Evolutionary conservation across 495 filamentous ascomycete species (phyloP).

Genomic region (Penicillium canariense): DNA sequence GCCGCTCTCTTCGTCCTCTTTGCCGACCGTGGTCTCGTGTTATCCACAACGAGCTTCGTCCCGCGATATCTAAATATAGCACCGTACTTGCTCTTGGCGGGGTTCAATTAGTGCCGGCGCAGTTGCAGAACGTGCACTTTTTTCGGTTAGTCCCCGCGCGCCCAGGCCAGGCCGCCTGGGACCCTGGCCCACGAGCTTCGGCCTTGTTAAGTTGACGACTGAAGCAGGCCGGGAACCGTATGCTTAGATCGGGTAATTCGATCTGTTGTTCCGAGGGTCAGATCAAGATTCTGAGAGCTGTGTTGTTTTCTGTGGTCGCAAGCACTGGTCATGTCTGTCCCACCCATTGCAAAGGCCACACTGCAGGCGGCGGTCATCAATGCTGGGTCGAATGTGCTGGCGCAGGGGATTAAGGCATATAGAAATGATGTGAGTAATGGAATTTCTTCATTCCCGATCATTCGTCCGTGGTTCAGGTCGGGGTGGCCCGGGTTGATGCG

Average conservation of each 20-base stretch:
- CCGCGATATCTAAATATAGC: not conserved
- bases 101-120: not conserved
- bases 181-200: not conserved
- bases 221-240: not conserved
- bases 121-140: not conserved
- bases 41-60: not conserved
- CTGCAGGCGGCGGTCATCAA: constrained; percentile 66
- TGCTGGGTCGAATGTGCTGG: constrained; percentile 71
- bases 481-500: too few species aligned
- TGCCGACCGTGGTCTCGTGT: not conserved
- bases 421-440: constrained; percentile 48
- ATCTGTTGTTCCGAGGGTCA: not conserved
- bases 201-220: not conserved
- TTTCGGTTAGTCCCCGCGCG: not conserved
- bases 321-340: constrained; percentile 20
- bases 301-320: not conserved
- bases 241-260: not conserved
- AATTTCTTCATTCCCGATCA: too few species aligned
- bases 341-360: constrained; percentile 61
- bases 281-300: not conserved
- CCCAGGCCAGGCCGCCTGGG: not conserved
- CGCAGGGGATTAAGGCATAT: constrained; percentile 67
- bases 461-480: too few species aligned
- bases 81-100: not conserved
- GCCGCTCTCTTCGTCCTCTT: not conserved